A percentile compares a stretch with the other conserved stretches of the same genome.
Conservation (phyloP, 257 asterid genomes). For the Penstemon barbatus region DNA sequence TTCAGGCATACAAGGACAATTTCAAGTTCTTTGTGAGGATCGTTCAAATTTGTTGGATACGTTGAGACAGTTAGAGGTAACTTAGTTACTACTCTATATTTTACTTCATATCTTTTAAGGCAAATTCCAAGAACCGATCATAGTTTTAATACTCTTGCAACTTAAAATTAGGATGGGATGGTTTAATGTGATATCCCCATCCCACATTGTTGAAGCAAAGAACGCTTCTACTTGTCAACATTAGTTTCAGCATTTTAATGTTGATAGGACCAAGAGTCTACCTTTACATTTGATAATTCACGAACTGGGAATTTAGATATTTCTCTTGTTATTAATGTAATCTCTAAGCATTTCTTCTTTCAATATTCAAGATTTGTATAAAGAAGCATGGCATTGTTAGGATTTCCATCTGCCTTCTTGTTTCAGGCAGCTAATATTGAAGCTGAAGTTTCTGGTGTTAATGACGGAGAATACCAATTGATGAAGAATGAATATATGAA, state of each 20-base stretch:
- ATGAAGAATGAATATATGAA: constrained; percentile 62
- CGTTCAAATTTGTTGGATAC: constrained; percentile 81
- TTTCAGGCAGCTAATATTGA: constrained; percentile 75
- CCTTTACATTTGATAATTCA: too few relatives aligned
- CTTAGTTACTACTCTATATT: background rate
- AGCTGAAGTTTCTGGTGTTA: constrained; percentile 71
- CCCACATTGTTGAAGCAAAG: too few relatives aligned
- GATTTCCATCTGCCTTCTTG: constrained; percentile 24
- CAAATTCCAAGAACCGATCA: background rate
- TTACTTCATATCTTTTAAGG: background rate
- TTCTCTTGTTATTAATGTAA: background rate
- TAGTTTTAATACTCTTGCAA: too few relatives aligned
- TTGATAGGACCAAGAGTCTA: too few relatives aligned
- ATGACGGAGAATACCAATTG: constrained; percentile 69
- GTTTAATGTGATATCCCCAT: too few relatives aligned
- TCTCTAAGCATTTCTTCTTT: background rate
- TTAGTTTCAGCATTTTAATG: too few relatives aligned
- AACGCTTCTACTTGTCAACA: too few relatives aligned
- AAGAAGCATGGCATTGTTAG: constrained; percentile 20
- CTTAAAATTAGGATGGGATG: too few relatives aligned
- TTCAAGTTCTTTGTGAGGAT: constrained; percentile 68
- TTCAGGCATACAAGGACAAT: constrained; percentile 76
- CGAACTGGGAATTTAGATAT: too few relatives aligned
- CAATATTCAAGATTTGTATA: constrained; percentile 8
- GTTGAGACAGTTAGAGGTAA: constrained; percentile 85